Evolutionary conservation across 768 basidiomycete genomes (phyloP).

Genomic region (Mycena chlorophos): DNA sequence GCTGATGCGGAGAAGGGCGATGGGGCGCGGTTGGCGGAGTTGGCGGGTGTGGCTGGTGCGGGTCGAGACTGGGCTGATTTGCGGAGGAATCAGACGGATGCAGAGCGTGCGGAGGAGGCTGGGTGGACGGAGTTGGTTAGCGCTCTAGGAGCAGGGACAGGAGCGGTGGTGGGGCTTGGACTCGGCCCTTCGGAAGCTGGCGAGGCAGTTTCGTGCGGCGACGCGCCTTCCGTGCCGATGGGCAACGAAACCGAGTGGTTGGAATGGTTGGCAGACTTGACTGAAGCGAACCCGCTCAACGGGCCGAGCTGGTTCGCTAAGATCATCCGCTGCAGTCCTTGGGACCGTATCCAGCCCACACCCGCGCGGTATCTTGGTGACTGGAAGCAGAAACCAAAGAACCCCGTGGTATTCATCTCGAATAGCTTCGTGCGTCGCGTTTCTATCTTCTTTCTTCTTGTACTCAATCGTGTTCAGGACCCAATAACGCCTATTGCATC

Average conservation of each 20-base stretch:
- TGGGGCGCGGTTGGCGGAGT: conserved; percentile 2
- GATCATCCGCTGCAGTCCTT: conserved; percentile 12
- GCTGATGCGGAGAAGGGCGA: conserved; percentile 6
- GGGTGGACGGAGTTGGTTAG: neutral
- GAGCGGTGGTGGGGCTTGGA: neutral
- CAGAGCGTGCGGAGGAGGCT: conserved; percentile 10
- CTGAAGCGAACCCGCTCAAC: conserved; percentile 11
- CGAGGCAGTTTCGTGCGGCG: conserved; percentile 16
- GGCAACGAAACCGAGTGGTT: neutral
- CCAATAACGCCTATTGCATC: conserved; percentile 13
- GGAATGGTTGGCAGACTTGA: conserved; percentile 11
- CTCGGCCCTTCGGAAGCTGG: conserved; percentile 14
- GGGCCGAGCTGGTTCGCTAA: conserved; percentile 6
- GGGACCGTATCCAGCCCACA: conserved; percentile 10
- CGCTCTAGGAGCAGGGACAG: too few species aligned
- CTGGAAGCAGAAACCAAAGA: conserved; percentile 15
- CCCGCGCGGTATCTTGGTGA: conserved; percentile 11
- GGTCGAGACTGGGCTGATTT: conserved; percentile 13
- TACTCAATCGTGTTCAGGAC: conserved; percentile 2
- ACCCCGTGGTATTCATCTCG: conserved; percentile 16
- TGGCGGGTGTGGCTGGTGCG: conserved; percentile 1
- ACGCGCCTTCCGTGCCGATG: conserved; percentile 12
- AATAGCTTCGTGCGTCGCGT: conserved; percentile 12
- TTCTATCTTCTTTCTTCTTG: neutral
- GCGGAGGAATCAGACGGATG: conserved; percentile 9